Conservation (phyloP, 2,329 filamentous ascomycete genomes). For the Ophiostoma sp. region DNA sequence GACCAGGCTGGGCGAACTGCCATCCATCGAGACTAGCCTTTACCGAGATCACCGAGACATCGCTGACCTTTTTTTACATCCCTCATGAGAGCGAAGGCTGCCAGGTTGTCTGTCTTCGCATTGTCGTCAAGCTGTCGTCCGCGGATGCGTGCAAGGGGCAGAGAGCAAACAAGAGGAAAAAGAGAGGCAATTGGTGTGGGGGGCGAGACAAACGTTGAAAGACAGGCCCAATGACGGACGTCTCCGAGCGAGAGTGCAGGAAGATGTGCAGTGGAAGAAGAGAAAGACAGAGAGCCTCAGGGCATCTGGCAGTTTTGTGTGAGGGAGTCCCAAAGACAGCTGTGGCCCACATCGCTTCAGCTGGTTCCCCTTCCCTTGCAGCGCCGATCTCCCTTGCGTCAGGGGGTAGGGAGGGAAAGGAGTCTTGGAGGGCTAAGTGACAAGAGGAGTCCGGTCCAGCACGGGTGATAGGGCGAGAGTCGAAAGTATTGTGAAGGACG, state of each 20-base stretch:
- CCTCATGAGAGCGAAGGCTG: not conserved
- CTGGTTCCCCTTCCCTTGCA: conserved; percentile 9
- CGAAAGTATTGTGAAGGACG: not conserved
- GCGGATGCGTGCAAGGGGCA: conserved; percentile 2
- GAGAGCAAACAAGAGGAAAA: not conserved
- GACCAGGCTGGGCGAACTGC: not conserved
- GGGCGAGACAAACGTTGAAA: not conserved
- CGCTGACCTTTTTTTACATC: not conserved
- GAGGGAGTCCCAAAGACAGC: not conserved
- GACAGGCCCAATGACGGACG: not conserved
- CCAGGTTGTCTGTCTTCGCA: not conserved
- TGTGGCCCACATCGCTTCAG: not conserved
- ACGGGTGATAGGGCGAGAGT: not conserved
- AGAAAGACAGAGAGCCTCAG: not conserved
- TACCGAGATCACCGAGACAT: not conserved
- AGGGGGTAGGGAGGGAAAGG: not conserved
- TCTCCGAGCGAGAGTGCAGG: not conserved
- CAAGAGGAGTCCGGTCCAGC: not conserved
- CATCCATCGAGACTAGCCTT: not conserved
- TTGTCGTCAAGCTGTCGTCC: not conserved
- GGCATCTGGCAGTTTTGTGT: not conserved
- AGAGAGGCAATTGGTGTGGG: not conserved
- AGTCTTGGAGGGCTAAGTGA: not conserved
- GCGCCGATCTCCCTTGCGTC: conserved; percentile 21
- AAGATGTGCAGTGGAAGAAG: not conserved